Base-by-base conservation (phyloP, 2,329 filamentous ascomycete species). In the Claviceps purpurea region DNA sequence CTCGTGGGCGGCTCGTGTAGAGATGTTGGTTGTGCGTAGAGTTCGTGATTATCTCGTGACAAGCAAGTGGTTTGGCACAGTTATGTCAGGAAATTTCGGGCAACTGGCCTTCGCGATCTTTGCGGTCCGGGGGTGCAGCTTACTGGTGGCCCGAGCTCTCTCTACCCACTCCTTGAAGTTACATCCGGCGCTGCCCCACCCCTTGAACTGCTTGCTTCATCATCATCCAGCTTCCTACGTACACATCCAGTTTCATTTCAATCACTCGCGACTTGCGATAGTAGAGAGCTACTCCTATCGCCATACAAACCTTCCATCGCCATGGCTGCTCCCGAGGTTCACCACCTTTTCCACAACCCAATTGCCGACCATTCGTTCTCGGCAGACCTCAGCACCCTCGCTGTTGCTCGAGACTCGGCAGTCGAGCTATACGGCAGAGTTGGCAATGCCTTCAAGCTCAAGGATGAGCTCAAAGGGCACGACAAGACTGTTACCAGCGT, bases 281-380 rank as follows among this genome's bases (percentile, higher is more conserved):
- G 93, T 97, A 85, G 93, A 97, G 93, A 95, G 89, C 81, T 87
- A 68, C 69, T 72, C 69, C 69, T 72, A 71, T 70, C 65, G 68
- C 60, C 57, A 48, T 26, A 49, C 11, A 40, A 55, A 54, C 39
- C 16, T 50, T 47, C 49, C 50, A 18, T 57, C 68, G 77, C 50
- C 55, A 97, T 97, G 91, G 76, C 87, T 52, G 69, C 84, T 55
- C 88, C 90, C 58, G 88, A 97, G 77, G 87, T 95, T 54, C 89
- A 97, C 72, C 90, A 97, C 65, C 85, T 98, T 59, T 98, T 98
- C 74, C 89, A 97, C 74, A 82, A 85, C 61, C 89, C 91, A 56
- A 96, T 98, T 65, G 88, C 89, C 59, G 93, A 98, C 75, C 93
- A 98, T 71, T 96, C 91, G 53, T 98, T 98, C 80, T 95, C 90